phyloP scores from a whole-genome alignment of 768 basidiomycete species.

The Infundibulicybe gibba region DNA sequence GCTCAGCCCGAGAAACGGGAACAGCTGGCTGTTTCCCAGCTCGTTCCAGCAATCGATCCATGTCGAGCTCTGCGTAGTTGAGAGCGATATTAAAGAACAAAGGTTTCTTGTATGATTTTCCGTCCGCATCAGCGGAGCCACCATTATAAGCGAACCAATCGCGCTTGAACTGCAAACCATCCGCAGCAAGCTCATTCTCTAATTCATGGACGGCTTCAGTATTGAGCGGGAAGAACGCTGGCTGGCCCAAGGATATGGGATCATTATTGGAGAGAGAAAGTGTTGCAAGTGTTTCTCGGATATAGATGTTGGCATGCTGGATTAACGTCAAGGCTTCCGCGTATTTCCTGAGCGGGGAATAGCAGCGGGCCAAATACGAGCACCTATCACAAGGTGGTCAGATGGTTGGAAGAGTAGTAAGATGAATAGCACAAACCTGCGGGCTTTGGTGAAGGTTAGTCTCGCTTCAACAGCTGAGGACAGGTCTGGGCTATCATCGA shows the following conservation, averaged over 20 bases:
- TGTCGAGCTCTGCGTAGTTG: conserved; percentile 86
- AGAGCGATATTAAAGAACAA: conserved; percentile 93
- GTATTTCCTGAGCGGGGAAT: conserved; percentile 65
- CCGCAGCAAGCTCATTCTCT: conserved; percentile 45
- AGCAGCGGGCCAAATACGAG: conserved; percentile 73
- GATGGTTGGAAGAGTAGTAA: neutral
- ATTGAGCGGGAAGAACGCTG: conserved; percentile 54
- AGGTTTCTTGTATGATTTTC: conserved; percentile 69
- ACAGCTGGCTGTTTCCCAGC: conserved; percentile 55
- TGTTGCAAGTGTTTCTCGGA: conserved; percentile 66
- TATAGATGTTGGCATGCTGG: conserved; percentile 67
- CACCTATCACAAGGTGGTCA: conserved; percentile 39
- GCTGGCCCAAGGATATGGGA: conserved; percentile 36
- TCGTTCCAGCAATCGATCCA: conserved; percentile 68
- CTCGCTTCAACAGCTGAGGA: conserved; percentile 76
- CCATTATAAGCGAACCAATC: conserved; percentile 83
- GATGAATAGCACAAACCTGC: conserved; percentile 44
- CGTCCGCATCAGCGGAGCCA: conserved; percentile 43
- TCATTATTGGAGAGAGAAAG: conserved; percentile 46
- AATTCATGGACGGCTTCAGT: conserved; percentile 40
- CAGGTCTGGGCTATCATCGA: conserved; percentile 86
- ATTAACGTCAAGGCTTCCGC: conserved; percentile 69
- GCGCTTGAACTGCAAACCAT: conserved; percentile 53
- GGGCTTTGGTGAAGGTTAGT: conserved; percentile 69
- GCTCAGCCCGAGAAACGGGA: conserved; percentile 14